phyloP scores from a whole-genome alignment of 2,329 filamentous ascomycete genomes.

The Ophidiomyces ophidiicola region DNA sequence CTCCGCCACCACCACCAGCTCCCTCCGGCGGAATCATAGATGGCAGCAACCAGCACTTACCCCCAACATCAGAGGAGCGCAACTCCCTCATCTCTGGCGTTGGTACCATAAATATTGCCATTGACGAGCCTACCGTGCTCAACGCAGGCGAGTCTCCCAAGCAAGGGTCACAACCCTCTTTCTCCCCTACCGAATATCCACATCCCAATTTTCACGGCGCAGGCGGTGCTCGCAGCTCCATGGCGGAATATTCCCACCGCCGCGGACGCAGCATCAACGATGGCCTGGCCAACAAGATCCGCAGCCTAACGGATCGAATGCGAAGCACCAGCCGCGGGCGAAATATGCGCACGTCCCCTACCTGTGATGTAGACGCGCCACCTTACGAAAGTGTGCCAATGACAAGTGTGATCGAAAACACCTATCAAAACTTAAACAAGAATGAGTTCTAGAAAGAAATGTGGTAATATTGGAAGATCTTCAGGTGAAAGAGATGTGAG shows the following conservation, averaged over 20 bases:
- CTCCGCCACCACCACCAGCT: slow-evolving; percentile 38
- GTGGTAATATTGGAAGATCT: too few species aligned
- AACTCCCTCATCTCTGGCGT: slow-evolving; percentile 27
- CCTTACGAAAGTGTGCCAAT: slow-evolving; percentile 25
- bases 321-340: slow-evolving; percentile 45
- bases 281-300: slow-evolving; percentile 42
- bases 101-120: slow-evolving; percentile 31
- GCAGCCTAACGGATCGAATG: slow-evolving; percentile 47
- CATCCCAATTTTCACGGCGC: slow-evolving; percentile 20
- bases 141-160: background rate
- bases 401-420: slow-evolving; percentile 7
- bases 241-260: slow-evolving; percentile 36
- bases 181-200: slow-evolving; percentile 15
- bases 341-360: slow-evolving; percentile 35
- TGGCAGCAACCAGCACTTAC: background rate
- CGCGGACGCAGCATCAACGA: slow-evolving; percentile 47
- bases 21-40: slow-evolving; percentile 8
- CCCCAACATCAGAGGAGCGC: slow-evolving; percentile 14
- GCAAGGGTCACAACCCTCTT: slow-evolving; percentile 3
- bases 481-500: too few species aligned
- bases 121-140: slow-evolving; percentile 24
- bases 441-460: slow-evolving; percentile 8
- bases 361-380: slow-evolving; percentile 16
- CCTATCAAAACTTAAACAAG: slow-evolving; percentile 11
- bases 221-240: slow-evolving; percentile 25